Conservation (phyloP, 257 asterid species). For the Schizonepeta tenuifolia region DNA sequence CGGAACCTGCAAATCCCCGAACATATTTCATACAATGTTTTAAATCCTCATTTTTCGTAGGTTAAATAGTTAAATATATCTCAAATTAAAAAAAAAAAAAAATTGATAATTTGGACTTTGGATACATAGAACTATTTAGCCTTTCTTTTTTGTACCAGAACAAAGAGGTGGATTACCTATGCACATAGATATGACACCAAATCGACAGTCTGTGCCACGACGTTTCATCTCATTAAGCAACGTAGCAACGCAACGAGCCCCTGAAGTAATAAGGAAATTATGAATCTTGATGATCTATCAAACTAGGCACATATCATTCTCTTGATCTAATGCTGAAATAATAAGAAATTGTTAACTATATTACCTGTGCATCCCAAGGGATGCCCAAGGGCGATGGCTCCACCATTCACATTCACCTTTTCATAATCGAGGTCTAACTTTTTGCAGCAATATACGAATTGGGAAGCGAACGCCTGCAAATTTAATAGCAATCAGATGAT, state of each 20-base stretch:
- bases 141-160: not conserved
- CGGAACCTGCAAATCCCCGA: constrained; percentile 60
- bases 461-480: constrained; percentile 94
- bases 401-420: constrained; percentile 91
- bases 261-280: constrained; percentile 36
- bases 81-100: too few relatives aligned
- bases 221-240: constrained; percentile 92
- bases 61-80: too few relatives aligned
- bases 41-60: too few relatives aligned
- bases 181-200: constrained; percentile 95
- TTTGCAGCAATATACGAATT: constrained; percentile 81
- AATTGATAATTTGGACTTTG: too few relatives aligned
- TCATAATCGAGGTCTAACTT: constrained; percentile 72
- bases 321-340: not conserved
- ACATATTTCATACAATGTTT: constrained; percentile 8
- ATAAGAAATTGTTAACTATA: not conserved
- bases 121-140: too few relatives aligned
- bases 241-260: constrained; percentile 92
- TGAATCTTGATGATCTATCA: not conserved
- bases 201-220: constrained; percentile 81
- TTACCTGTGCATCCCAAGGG: constrained; percentile 94
- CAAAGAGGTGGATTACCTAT: constrained; percentile 53
- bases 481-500: not conserved
- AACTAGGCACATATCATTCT: not conserved
- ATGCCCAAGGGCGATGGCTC: constrained; percentile 96